Evolutionary conservation across 2,329 filamentous ascomycete genomes (phyloP).

Genomic region (Fusarium denticulatum): DNA sequence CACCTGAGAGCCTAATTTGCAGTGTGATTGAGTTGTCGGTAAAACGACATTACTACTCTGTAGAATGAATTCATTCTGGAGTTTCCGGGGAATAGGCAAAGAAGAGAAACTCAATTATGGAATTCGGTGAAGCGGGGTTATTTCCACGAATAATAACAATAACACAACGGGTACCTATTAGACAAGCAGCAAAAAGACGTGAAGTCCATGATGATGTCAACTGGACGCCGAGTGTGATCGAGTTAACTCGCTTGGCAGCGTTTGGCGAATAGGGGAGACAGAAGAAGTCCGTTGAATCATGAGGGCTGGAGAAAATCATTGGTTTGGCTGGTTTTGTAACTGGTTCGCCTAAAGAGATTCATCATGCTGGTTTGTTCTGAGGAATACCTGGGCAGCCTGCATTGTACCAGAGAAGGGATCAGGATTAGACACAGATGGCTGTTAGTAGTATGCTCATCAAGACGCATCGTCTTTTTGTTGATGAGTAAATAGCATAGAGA

Average conservation of each 20-base stretch:
- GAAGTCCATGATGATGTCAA: conserved; percentile 42
- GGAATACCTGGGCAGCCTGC: neutral
- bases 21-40: conserved; percentile 11
- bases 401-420: neutral
- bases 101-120: conserved; percentile 12
- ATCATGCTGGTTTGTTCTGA: neutral
- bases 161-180: neutral
- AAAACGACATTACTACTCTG: conserved; percentile 12
- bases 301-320: conserved; percentile 13
- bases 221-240: conserved; percentile 30
- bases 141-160: conserved; percentile 25
- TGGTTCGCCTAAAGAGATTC: neutral
- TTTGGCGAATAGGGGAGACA: conserved; percentile 34
- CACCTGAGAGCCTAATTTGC: conserved; percentile 11
- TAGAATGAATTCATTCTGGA: neutral
- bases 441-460: conserved; percentile 15
- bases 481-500: conserved; percentile 9
- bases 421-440: neutral
- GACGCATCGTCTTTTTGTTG: conserved; percentile 11
- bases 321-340: conserved; percentile 2
- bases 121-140: conserved; percentile 16
- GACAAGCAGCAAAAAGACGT: neutral
- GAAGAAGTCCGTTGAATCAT: conserved; percentile 23
- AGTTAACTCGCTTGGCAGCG: conserved; percentile 20
- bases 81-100: neutral